These are phyloP conservation scores for Albatrellus ellisii DNA, from an alignment of 768 basidiomycete genomes.

Conservation along the genomic window DNA sequence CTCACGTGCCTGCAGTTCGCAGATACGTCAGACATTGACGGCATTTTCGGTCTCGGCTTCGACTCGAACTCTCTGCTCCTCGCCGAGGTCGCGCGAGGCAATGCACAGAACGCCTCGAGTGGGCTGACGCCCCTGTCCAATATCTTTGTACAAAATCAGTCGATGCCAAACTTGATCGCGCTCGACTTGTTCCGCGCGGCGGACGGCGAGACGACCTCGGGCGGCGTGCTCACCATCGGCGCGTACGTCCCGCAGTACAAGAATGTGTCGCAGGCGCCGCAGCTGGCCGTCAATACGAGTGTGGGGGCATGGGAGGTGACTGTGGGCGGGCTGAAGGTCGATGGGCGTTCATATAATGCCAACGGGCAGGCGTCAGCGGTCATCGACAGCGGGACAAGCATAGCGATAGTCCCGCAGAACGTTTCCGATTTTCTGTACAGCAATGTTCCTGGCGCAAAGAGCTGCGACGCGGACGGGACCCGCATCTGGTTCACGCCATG, in stretches of 20 bases:
- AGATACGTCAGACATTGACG: not conserved
- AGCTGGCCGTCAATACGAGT: not conserved
- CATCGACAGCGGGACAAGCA: not conserved
- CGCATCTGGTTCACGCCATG: not conserved
- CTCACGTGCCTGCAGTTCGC: not conserved
- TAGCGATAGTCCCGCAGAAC: not conserved
- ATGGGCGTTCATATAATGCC: not conserved
- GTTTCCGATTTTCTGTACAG: not conserved
- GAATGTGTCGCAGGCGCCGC: not conserved
- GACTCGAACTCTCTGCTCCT: not conserved
- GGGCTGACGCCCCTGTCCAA: not conserved
- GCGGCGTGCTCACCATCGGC: not conserved
- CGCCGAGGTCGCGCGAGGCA: no score
- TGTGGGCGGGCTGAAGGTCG: not conserved
- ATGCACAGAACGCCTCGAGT: not conserved
- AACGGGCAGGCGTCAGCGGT: not conserved
- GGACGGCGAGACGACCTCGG: not conserved
- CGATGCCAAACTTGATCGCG: not conserved
- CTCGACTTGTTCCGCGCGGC: not conserved
- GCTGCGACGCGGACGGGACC: not conserved
- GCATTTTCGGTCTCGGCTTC: not conserved
- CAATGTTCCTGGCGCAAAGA: not conserved
- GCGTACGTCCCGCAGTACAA: not conserved
- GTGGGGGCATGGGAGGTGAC: not conserved
- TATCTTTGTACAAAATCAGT: not conserved